Conservation (phyloP, 441 rosid species). For the Euphorbia corollata region DNA sequence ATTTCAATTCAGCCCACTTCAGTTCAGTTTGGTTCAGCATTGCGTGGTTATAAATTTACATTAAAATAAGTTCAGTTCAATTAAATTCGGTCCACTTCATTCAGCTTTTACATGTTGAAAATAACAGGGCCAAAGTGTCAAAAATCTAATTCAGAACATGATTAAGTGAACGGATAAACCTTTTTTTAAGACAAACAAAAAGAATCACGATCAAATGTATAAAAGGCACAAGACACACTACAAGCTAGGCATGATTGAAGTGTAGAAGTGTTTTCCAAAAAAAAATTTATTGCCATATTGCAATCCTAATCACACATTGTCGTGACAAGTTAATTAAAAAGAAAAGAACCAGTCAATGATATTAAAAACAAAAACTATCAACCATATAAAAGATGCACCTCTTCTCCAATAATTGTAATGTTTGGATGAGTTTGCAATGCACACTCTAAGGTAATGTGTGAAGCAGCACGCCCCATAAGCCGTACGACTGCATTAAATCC, state of each 20-base stretch:
- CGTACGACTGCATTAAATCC: slow-evolving; percentile 62
- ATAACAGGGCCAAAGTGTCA: not conserved
- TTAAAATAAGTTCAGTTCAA: too few relatives aligned
- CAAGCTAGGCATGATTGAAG: too few relatives aligned
- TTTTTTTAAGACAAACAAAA: not conserved
- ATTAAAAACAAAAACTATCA: slow-evolving; percentile 6
- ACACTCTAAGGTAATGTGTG: slow-evolving; percentile 97
- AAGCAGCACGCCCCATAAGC: slow-evolving; percentile 99
- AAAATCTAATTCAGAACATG: not conserved
- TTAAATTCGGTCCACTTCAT: too few relatives aligned
- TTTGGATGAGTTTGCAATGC: slow-evolving; percentile 99
- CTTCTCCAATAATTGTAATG: slow-evolving; percentile 90
- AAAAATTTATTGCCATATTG: not conserved
- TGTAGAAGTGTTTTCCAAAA: not conserved
- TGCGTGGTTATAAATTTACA: too few relatives aligned
- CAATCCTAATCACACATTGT: not conserved
- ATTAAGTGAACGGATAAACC: not conserved
- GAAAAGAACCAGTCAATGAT: not conserved
- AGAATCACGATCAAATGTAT: not conserved
- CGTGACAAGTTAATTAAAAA: not conserved
- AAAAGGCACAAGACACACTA: not conserved
- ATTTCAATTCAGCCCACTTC: too few relatives aligned
- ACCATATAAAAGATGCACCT: slow-evolving; percentile 38
- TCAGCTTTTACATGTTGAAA: too few relatives aligned
- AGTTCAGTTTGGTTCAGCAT: too few relatives aligned